Percentiles rank a stretch among this genome's conserved stretches.
These are phyloP conservation scores for Fraxinus latifolia DNA, from an alignment of 305 asterid genomes.

Conservation along the genomic window DNA sequence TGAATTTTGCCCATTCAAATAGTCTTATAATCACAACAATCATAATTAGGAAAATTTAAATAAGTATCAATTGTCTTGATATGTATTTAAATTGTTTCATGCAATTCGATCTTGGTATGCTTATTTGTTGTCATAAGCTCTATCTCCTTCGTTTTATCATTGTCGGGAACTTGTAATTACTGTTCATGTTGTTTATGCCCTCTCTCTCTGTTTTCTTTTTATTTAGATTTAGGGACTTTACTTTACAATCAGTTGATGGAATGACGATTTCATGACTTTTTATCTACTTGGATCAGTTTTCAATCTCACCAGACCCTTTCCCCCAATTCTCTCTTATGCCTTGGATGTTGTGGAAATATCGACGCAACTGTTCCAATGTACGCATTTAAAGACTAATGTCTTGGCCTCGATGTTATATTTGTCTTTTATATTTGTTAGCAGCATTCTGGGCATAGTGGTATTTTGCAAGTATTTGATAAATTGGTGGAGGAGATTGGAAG, in stretches of 20 bases:
- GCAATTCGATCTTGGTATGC: not conserved
- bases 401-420: conserved; percentile 11
- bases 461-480: conserved; percentile 61
- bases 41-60: not conserved
- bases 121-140: not conserved
- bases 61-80: not conserved
- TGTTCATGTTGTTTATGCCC: not conserved
- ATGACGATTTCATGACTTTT: not conserved
- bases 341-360: not conserved
- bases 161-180: not conserved
- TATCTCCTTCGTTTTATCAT: not conserved
- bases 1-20: not conserved
- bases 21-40: not conserved
- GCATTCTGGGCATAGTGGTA: conserved; percentile 43
- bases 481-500: conserved; percentile 64
- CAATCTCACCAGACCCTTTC: not conserved
- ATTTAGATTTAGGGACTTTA: not conserved
- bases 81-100: not conserved
- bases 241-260: not conserved
- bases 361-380: not conserved
- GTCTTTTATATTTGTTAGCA: conserved; percentile 25
- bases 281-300: not conserved
- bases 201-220: not conserved
- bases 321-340: not conserved
- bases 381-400: not conserved